A percentile compares a stretch with the other conserved stretches of the same genome.
phyloP scores from a whole-genome alignment of 2,329 filamentous ascomycete genomes.

The Fusarium hostae region DNA sequence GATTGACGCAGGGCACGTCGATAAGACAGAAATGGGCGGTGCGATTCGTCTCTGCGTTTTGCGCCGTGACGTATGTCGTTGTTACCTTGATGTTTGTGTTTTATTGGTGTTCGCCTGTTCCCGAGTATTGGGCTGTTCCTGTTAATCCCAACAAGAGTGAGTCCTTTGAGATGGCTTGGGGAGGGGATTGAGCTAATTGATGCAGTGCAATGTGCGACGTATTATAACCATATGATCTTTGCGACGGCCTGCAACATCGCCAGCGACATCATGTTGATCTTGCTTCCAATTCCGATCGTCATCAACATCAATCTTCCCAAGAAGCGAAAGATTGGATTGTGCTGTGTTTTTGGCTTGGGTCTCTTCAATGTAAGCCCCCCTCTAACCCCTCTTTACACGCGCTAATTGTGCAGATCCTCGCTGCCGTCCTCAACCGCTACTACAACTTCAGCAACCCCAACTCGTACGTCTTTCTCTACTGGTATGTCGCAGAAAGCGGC shows the following conservation, averaged over 20 bases:
- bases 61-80: conserved; percentile 57
- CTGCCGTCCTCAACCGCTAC: conserved; percentile 69
- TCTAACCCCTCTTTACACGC: neutral
- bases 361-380: conserved; percentile 53
- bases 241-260: conserved; percentile 60
- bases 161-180: fast-evolving
- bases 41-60: conserved; percentile 57
- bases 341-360: conserved; percentile 67
- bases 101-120: conserved; percentile 64
- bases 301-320: conserved; percentile 53
- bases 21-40: conserved; percentile 52
- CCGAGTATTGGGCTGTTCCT: conserved; percentile 64
- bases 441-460: conserved; percentile 69
- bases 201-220: conserved; percentile 56
- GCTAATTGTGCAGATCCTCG: conserved; percentile 59
- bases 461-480: conserved; percentile 66
- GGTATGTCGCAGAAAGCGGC: conserved; percentile 69
- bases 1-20: conserved; percentile 56
- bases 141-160: conserved; percentile 39
- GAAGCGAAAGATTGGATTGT: conserved; percentile 62
- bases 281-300: conserved; percentile 59
- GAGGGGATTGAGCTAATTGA: conserved; percentile 3
- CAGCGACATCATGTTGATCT: conserved; percentile 57
- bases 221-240: conserved; percentile 59
- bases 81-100: conserved; percentile 63